Conservation (phyloP, 2,329 filamentous ascomycete species). For the Nectriaceae sp. region DNA sequence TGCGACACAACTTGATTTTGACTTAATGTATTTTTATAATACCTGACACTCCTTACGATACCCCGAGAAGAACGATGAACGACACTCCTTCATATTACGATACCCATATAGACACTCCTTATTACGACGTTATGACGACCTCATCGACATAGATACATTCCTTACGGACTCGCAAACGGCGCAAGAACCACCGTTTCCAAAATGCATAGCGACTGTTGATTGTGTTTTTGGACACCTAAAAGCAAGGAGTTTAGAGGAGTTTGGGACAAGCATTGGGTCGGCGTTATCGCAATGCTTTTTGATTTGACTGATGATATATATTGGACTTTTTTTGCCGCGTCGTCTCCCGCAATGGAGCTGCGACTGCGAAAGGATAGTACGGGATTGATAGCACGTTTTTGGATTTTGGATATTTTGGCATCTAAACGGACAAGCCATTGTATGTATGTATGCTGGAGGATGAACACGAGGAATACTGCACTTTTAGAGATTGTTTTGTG, state of each 20-base stretch:
- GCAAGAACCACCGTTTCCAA: slow-evolving; percentile 43
- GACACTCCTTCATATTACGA: slow-evolving; percentile 35
- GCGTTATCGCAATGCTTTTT: slow-evolving; percentile 21
- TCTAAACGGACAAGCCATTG: slow-evolving; percentile 9
- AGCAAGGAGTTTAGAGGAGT: slow-evolving; percentile 29
- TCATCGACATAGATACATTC: slow-evolving; percentile 46
- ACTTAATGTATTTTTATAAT: slow-evolving; percentile 34
- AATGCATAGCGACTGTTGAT: slow-evolving; percentile 60
- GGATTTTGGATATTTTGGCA: slow-evolving; percentile 9
- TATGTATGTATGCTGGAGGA: slow-evolving; percentile 11
- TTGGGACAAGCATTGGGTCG: slow-evolving; percentile 25
- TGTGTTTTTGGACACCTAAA: slow-evolving; percentile 27
- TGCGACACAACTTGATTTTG: slow-evolving; percentile 4
- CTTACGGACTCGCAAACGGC: slow-evolving; percentile 42
- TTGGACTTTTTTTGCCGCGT: slow-evolving; percentile 15
- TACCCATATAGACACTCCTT: slow-evolving; percentile 40
- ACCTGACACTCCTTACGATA: slow-evolving; percentile 37
- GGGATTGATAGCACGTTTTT: slow-evolving; percentile 12
- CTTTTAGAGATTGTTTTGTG: slow-evolving; percentile 14
- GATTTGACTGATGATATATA: slow-evolving; percentile 11
- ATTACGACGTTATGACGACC: slow-evolving; percentile 39
- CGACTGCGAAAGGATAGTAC: slow-evolving; percentile 19
- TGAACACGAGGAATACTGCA: slow-evolving; percentile 12
- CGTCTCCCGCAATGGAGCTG: slow-evolving; percentile 17
- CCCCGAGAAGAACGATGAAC: slow-evolving; percentile 17